Conservation (phyloP, 2,329 filamentous ascomycete species). For the Sclerotinia spermophila region DNA sequence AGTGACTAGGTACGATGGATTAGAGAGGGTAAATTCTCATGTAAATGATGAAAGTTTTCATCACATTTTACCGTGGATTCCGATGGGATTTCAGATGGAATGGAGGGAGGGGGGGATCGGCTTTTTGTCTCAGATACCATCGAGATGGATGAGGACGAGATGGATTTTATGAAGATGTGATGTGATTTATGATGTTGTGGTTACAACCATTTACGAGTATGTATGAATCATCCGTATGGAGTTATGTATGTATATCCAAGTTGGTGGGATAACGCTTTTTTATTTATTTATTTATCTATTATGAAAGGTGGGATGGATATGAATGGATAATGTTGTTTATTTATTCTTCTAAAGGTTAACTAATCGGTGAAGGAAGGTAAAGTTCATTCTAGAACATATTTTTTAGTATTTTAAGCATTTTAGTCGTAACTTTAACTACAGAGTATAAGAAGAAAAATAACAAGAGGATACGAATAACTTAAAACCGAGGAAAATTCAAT, state of each 20-base stretch:
- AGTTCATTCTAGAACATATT: neutral
- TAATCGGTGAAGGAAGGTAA: neutral
- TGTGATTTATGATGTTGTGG: no score
- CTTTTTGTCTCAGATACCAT: neutral
- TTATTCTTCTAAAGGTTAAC: no score
- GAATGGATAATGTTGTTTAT: no score
- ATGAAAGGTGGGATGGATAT: neutral
- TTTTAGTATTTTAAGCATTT: no score
- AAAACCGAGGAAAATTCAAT: no score
- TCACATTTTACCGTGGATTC: neutral
- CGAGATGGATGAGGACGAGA: neutral
- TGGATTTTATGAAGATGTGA: no score
- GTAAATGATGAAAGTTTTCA: neutral
- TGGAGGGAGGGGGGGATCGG: neutral
- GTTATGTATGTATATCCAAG: no score
- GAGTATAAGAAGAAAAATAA: neutral
- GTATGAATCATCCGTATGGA: no score
- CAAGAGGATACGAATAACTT: neutral
- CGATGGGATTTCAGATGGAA: neutral
- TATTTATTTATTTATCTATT: no score
- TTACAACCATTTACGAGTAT: no score
- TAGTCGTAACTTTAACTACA: no score
- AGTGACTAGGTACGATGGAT: rapidly evolving
- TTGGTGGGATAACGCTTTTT: no score
- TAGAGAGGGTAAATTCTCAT: neutral